phyloP scores from a whole-genome alignment of 2,329 filamentous ascomycete species.

The Conoideocrella luteorostrata region DNA sequence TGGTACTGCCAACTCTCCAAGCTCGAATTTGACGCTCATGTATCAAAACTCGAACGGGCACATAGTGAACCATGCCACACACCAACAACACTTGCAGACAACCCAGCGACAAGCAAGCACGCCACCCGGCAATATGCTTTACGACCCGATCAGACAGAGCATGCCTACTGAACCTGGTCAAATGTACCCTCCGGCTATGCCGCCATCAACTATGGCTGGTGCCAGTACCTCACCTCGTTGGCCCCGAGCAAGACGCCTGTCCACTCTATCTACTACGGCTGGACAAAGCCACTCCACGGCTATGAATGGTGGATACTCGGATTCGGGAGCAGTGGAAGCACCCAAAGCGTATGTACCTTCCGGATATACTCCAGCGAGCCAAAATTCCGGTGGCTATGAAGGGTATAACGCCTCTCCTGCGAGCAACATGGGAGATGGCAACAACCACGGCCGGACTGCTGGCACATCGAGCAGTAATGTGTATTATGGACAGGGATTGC shows the following conservation, averaged over 20 bases:
- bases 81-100: conserved; percentile 6
- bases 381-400: conserved; percentile 37
- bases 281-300: conserved; percentile 17
- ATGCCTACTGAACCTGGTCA: conserved; percentile 38
- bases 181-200: conserved; percentile 44
- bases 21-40: conserved; percentile 74
- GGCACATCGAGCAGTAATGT: conserved; percentile 7
- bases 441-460: not conserved
- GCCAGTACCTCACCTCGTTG: conserved; percentile 37
- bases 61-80: conserved; percentile 6
- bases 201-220: conserved; percentile 42
- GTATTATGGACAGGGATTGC: conserved; percentile 22
- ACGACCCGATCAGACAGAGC: conserved; percentile 53
- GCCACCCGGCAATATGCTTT: conserved; percentile 52
- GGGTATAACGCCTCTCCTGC: conserved; percentile 36
- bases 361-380: conserved; percentile 35
- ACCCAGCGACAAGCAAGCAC: conserved; percentile 33
- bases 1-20: conserved; percentile 78
- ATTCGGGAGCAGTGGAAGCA: conserved; percentile 21
- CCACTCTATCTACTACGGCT: conserved; percentile 15
- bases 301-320: conserved; percentile 22
- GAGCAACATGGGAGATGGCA: conserved; percentile 31
- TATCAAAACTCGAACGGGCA: conserved; percentile 49
- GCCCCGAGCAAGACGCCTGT: conserved; percentile 18
- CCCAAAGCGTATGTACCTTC: conserved; percentile 26